Evolutionary conservation across 257 asterid species (phyloP), one percentile per base, ranked within the genome.

Genomic region (Capsicum baccatum): DNA sequence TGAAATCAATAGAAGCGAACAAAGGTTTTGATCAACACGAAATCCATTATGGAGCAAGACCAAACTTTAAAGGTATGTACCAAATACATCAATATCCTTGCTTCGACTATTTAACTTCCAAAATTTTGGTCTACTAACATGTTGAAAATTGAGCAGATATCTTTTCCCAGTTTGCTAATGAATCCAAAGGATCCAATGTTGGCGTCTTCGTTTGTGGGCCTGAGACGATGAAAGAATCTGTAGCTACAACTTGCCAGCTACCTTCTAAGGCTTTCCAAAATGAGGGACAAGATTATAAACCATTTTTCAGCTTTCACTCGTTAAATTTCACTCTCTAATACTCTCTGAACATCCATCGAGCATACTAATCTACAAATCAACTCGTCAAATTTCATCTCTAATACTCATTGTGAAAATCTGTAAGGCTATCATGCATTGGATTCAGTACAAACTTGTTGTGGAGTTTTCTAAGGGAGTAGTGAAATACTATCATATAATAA

Each of bases 141-240:
- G 57, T 16, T 80, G 52, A 17, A 21, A 73, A 6, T 16, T 81
- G 35, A 48, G 83, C 97, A 95, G 98, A 92, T 82, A 50, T 92
- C 9, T 79, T 95, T 81, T 68, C 92, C 12, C 84, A 80, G 48
- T 87, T 90, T 78, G 42, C 87, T 19, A 85, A 86, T 71, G 97
- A 93, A 91, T 79, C 85, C 0, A 85, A 86, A 67, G 97, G 92
- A 91, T 79, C 85, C 0, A 89, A 90, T 57, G 83, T 89, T 48
- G 98, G 98, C 1, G 96, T 95, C 55, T 71, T 95, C 57, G 94
- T 95, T 16, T 93, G 97, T 79, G 99, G 99, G 79, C 98, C 97
- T 7, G 96, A 90, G 88, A 76, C 92, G 55, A 88, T 94, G 97
- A 91, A 92, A 85, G 93, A 90, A 73, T 90, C 91, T 0, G 90